Evolutionary conservation across 202 grass and related monocot genomes (phyloP).

Genomic region (Schoenoplectus triqueter): DNA sequence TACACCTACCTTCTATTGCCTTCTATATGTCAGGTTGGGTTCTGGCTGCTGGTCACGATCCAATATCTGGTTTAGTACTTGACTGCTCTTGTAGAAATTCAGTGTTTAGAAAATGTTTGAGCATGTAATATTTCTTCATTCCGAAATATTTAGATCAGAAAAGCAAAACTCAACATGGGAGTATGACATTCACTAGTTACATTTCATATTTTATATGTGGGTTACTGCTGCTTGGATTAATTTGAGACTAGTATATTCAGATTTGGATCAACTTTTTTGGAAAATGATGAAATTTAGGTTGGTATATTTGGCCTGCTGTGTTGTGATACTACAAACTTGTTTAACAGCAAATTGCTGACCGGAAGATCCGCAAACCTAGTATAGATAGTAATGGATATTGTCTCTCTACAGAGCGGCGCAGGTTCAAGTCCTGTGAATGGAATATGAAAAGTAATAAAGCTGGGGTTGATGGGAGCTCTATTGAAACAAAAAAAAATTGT

Average conservation of each 20-base stretch:
- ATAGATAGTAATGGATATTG: no score
- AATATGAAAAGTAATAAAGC: no score
- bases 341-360: neutral
- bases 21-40: slow-evolving; percentile 11
- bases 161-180: neutral
- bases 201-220: slow-evolving; percentile 6
- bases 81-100: neutral
- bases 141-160: neutral
- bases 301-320: neutral
- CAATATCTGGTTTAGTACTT: slow-evolving; percentile 14
- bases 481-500: no score
- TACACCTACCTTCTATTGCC: neutral
- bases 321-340: neutral
- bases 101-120: neutral
- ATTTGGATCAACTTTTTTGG: neutral
- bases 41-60: neutral
- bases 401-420: no score
- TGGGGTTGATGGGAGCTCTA: no score
- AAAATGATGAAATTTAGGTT: neutral
- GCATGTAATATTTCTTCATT: neutral
- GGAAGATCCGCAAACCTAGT: neutral
- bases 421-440: no score
- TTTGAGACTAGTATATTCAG: neutral
- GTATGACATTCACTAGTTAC: neutral
- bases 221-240: neutral